Evolutionary conservation across 2,329 filamentous ascomycete species (phyloP).

Genomic region (Emmonsia crescens): DNA sequence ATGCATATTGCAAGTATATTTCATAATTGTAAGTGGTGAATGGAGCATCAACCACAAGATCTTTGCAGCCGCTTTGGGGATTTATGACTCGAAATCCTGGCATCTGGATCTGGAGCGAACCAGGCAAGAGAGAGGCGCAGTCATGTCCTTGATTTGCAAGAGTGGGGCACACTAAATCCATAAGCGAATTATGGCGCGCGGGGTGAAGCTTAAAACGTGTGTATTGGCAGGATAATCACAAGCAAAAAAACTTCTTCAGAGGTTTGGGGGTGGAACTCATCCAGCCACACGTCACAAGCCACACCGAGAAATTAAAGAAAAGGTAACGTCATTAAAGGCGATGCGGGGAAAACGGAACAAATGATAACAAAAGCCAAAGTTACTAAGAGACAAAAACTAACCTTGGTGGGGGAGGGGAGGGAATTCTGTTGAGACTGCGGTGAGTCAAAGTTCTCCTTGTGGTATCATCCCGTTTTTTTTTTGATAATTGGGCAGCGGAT

Average conservation of each 20-base stretch:
- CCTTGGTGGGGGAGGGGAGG: constrained; percentile 33
- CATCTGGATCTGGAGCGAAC: not conserved
- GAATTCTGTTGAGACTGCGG: constrained; percentile 16
- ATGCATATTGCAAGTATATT: not conserved
- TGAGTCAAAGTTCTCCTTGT: constrained; percentile 16
- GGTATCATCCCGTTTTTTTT: constrained; percentile 21
- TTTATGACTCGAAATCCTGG: not conserved
- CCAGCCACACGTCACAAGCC: not conserved
- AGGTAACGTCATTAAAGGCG: not conserved
- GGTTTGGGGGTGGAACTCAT: not conserved
- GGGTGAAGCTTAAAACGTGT: not conserved
- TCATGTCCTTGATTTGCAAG: not conserved
- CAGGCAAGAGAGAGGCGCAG: not conserved
- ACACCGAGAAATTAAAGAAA: not conserved
- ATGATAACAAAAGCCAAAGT: not conserved
- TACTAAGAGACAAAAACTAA: constrained; percentile 11
- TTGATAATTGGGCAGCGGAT: constrained; percentile 19
- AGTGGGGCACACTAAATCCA: constrained; percentile 10
- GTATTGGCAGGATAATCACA: not conserved
- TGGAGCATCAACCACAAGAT: not conserved
- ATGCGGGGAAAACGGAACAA: not conserved
- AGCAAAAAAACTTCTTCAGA: not conserved
- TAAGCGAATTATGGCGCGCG: constrained; percentile 4
- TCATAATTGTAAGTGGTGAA: not conserved
- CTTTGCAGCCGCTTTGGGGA: not conserved